Conservation (phyloP, 2,329 filamentous ascomycete species). For the Beauveria bassiana region DNA sequence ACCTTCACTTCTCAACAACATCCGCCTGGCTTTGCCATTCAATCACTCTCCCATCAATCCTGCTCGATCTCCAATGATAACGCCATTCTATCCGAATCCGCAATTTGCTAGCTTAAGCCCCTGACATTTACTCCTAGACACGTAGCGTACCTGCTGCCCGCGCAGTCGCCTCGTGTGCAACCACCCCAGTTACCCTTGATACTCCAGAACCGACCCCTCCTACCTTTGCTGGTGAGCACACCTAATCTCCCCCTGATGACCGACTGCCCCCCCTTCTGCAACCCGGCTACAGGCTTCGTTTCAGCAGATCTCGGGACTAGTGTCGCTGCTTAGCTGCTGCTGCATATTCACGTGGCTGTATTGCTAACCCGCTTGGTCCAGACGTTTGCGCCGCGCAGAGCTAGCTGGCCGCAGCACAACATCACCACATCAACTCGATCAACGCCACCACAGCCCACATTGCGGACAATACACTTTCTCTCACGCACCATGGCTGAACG, state of each 20-base stretch:
- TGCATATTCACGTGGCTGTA: neutral
- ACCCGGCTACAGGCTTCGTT: neutral
- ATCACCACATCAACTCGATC: neutral
- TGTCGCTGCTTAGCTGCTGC: neutral
- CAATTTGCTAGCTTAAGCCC: constrained; percentile 3
- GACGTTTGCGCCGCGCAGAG: neutral
- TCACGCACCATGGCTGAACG: constrained; percentile 42
- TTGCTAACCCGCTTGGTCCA: neutral
- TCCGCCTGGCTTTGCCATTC: constrained; percentile 1
- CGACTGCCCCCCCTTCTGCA: neutral
- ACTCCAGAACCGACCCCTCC: constrained; percentile 6
- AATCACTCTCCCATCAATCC: neutral
- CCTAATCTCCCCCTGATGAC: constrained; percentile 9
- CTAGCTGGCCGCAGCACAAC: neutral
- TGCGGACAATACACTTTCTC: neutral
- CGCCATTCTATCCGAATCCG: neutral
- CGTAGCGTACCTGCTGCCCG: constrained; percentile 2
- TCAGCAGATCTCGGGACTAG: neutral
- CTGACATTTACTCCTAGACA: constrained; percentile 8
- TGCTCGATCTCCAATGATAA: constrained; percentile 8
- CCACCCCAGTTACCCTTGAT: neutral
- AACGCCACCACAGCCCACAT: neutral
- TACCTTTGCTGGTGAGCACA: constrained; percentile 9
- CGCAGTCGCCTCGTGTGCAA: constrained; percentile 1
- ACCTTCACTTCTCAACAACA: neutral